Conservation (phyloP, 2,329 filamentous ascomycete genomes). For the Venturia nashicola region DNA sequence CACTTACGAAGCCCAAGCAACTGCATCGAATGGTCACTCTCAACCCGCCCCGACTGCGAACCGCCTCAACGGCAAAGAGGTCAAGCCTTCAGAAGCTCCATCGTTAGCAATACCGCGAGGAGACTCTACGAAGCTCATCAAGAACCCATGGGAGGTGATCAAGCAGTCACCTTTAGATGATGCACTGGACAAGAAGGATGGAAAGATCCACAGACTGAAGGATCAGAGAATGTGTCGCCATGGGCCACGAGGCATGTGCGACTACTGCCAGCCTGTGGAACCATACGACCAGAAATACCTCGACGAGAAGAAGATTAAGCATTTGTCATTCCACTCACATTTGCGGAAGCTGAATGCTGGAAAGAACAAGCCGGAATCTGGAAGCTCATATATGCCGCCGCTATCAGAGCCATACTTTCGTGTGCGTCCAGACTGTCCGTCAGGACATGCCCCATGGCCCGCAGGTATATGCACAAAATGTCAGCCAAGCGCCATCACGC, state of each 20-base stretch:
- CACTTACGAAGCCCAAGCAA: conserved; percentile 54
- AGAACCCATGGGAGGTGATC: conserved; percentile 88
- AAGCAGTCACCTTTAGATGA: conserved; percentile 82
- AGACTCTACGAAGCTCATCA: conserved; percentile 49
- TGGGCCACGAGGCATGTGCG: conserved; percentile 95
- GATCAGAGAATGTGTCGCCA: conserved; percentile 88
- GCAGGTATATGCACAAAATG: conserved; percentile 98
- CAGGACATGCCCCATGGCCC: conserved; percentile 85
- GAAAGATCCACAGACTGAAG: conserved; percentile 68
- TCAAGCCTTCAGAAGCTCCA: conserved; percentile 55
- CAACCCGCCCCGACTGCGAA: conserved; percentile 33
- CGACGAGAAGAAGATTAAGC: conserved; percentile 95
- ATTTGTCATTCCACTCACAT: conserved; percentile 90
- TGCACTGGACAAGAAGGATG: conserved; percentile 71
- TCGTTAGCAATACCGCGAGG: conserved; percentile 45
- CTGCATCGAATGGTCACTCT: conserved; percentile 37
- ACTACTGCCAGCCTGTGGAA: conserved; percentile 95
- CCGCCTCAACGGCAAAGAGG: conserved; percentile 65
- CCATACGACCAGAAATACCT: conserved; percentile 86
- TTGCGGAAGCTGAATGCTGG: conserved; percentile 89
- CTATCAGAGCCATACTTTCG: conserved; percentile 87
- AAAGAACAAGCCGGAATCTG: conserved; percentile 90
- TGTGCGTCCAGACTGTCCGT: conserved; percentile 79
- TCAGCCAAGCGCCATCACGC: conserved; percentile 89
- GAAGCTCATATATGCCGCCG: conserved; percentile 90